These are phyloP conservation scores for Trametopsis cervina DNA, from an alignment of 768 basidiomycete genomes.

Conservation along the genomic window DNA sequence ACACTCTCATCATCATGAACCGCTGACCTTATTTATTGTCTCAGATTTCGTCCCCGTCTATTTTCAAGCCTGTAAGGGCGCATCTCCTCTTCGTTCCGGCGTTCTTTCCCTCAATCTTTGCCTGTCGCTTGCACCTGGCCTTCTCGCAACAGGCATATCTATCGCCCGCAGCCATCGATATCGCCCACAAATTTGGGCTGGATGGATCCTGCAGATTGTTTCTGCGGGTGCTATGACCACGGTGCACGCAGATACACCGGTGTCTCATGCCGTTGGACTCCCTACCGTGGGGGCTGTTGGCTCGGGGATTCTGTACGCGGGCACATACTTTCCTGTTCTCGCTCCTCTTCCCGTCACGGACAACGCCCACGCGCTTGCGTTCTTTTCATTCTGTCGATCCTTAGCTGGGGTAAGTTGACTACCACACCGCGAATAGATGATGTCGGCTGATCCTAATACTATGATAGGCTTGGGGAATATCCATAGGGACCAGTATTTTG, in stretches of 20 bases:
- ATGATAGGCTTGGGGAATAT: conserved; percentile 25
- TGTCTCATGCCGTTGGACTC: conserved; percentile 20
- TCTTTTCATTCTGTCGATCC: conserved; percentile 8
- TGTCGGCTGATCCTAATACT: too few relatives aligned
- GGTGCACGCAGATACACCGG: conserved; percentile 3
- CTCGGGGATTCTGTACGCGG: conserved; percentile 1
- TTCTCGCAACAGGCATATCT: conserved; percentile 14
- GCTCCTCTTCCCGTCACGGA: conserved; percentile 6
- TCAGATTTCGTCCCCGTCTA: conserved; percentile 36
- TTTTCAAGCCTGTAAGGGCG: conserved; percentile 34
- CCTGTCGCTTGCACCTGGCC: conserved; percentile 21
- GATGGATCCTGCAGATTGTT: conserved; percentile 27
- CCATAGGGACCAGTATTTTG: conserved; percentile 25
- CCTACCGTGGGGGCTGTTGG: conserved; percentile 3
- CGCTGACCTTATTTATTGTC: not conserved
- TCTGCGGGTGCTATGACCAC: conserved; percentile 22
- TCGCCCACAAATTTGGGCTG: conserved; percentile 18
- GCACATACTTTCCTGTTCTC: conserved; percentile 12
- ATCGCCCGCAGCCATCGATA: not conserved
- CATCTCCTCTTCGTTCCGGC: conserved; percentile 21
- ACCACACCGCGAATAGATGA: too few relatives aligned
- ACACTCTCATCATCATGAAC: not conserved
- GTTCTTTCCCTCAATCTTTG: conserved; percentile 12
- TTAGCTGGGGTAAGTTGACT: conserved; percentile 9
- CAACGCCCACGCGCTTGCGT: conserved; percentile 10